Conservation (phyloP, 805 yeast species). For the Kazachstania viticola region DNA sequence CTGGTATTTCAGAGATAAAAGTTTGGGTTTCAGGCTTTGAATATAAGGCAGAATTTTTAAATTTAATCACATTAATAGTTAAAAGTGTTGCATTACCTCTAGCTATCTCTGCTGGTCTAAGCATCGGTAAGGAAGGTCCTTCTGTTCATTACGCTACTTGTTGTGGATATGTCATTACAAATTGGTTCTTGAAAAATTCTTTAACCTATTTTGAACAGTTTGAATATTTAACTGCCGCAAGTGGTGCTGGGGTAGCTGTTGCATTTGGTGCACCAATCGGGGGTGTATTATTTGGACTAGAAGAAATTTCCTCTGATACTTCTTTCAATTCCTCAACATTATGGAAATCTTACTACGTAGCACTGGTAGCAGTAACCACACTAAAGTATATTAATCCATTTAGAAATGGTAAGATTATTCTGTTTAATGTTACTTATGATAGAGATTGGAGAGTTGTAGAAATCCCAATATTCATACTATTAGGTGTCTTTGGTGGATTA, state of each 20-base stretch:
- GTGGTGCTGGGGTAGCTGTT: slow-evolving; percentile 98
- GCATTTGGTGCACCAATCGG: slow-evolving; percentile 97
- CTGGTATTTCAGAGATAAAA: slow-evolving; percentile 94
- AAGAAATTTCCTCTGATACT: slow-evolving; percentile 64
- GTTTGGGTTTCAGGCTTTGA: slow-evolving; percentile 86
- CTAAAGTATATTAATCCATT: slow-evolving; percentile 80
- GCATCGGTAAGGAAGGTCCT: slow-evolving; percentile 97
- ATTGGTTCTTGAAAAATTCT: slow-evolving; percentile 33
- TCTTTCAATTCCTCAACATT: slow-evolving; percentile 65
- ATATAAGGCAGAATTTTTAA: slow-evolving; percentile 59
- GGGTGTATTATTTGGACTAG: slow-evolving; percentile 87
- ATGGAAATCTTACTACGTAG: slow-evolving; percentile 87
- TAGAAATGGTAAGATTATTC: slow-evolving; percentile 85
- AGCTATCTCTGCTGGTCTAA: slow-evolving; percentile 84
- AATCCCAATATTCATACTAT: slow-evolving; percentile 59
- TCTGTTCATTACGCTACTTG: slow-evolving; percentile 96
- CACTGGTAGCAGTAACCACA: slow-evolving; percentile 75
- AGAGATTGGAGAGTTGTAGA: slow-evolving; percentile 81
- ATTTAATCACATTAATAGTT: slow-evolving; percentile 56
- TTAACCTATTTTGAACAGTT: slow-evolving; percentile 24
- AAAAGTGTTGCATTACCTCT: slow-evolving; percentile 78
- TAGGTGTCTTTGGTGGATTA: slow-evolving; percentile 87
- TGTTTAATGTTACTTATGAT: slow-evolving; percentile 85
- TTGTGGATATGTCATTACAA: slow-evolving; percentile 74
- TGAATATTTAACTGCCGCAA: slow-evolving; percentile 62